Percentiles rank a stretch among this genome's conserved stretches.
Conservation (phyloP, 192 early-diverging fungal species). For the Spizellomyces punctatus region DNA sequence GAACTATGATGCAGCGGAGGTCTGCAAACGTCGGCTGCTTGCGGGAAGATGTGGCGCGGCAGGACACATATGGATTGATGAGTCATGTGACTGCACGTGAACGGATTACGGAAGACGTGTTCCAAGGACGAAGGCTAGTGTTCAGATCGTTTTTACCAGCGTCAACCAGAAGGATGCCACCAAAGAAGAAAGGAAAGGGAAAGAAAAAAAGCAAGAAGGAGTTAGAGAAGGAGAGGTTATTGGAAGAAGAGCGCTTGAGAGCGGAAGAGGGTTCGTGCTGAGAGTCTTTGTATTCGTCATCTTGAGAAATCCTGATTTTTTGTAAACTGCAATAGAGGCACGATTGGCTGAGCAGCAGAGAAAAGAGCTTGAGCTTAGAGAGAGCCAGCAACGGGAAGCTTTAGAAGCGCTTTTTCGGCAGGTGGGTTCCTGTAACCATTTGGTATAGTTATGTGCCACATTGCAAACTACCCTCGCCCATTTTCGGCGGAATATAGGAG, state of each 20-base stretch:
- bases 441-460: not conserved
- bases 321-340: conserved; percentile 30
- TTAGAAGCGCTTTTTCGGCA: conserved; percentile 48
- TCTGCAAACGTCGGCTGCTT: not conserved
- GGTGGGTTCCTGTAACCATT: conserved; percentile 10
- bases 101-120: too few species aligned
- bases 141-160: too few species aligned
- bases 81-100: not conserved
- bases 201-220: conserved; percentile 44
- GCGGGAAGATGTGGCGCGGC: not conserved
- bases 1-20: too few species aligned
- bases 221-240: conserved; percentile 28
- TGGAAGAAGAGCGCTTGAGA: conserved; percentile 36
- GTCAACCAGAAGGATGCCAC: conserved; percentile 12
- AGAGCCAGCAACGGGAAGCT: conserved; percentile 41
- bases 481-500: conserved; percentile 25
- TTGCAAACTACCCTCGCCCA: not conserved
- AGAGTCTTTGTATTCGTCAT: not conserved
- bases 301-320: not conserved
- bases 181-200: conserved; percentile 28
- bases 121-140: too few species aligned
- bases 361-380: conserved; percentile 44
- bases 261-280: conserved; percentile 38
- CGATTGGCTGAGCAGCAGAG: conserved; percentile 38
- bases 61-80: not conserved